phyloP scores from a whole-genome alignment of 2,329 filamentous ascomycete genomes.

The Amylocarpus encephaloides region DNA sequence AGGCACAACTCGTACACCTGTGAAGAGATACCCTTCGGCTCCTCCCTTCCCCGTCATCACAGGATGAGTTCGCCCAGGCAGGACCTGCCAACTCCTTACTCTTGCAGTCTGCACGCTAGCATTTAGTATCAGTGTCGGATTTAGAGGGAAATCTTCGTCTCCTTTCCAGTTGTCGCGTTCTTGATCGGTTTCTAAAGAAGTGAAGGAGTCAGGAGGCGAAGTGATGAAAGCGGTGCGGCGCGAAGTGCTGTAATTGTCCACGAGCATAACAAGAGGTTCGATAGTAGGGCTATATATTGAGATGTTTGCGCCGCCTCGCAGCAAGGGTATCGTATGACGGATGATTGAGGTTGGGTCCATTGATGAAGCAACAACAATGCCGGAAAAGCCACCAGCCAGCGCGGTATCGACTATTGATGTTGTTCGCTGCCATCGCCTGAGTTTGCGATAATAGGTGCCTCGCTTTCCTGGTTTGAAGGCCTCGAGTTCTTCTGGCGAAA shows the following conservation, averaged over 20 bases:
- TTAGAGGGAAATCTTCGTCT: constrained; percentile 75
- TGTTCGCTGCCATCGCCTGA: constrained; percentile 70
- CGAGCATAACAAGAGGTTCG: constrained; percentile 70
- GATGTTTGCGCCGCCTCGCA: constrained; percentile 76
- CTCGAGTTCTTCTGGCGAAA: constrained; percentile 55
- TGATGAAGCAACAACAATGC: constrained; percentile 71
- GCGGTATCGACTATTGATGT: constrained; percentile 69
- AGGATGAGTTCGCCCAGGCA: constrained; percentile 88
- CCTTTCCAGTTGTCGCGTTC: constrained; percentile 52
- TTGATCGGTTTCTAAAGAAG: constrained; percentile 37
- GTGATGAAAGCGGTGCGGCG: constrained; percentile 69
- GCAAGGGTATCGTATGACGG: constrained; percentile 67
- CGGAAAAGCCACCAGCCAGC: constrained; percentile 70
- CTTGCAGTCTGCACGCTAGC: constrained; percentile 75
- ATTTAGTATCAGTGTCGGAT: constrained; percentile 77
- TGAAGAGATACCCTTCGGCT: constrained; percentile 85
- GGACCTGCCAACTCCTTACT: constrained; percentile 78
- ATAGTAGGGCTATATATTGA: constrained; percentile 78
- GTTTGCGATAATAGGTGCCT: constrained; percentile 83
- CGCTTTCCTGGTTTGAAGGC: constrained; percentile 76
- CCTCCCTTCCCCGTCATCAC: constrained; percentile 86
- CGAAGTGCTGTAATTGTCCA: constrained; percentile 78
- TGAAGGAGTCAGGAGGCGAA: constrained; percentile 40
- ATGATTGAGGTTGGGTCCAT: constrained; percentile 79
- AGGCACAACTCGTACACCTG: constrained; percentile 73